phyloP scores from a whole-genome alignment of 441 rosid species.

The Erodium trifolium region DNA sequence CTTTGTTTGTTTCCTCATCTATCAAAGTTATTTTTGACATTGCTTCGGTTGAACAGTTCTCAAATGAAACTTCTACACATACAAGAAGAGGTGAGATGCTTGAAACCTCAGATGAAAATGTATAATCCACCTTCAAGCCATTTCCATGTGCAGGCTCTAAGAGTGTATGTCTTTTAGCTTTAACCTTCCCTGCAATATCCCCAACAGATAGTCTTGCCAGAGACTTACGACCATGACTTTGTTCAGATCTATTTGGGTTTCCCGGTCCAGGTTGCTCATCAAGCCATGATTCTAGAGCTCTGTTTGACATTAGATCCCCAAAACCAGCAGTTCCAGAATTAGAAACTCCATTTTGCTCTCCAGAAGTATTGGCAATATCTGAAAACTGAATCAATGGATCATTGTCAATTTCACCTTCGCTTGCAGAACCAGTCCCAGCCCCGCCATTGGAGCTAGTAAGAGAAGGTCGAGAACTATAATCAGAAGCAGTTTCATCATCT shows the following conservation, averaged over 20 bases:
- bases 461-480: slow-evolving; percentile 56
- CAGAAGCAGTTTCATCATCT: slow-evolving; percentile 63
- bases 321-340: slow-evolving; percentile 32
- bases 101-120: slow-evolving; percentile 67
- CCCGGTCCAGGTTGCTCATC: slow-evolving; percentile 64
- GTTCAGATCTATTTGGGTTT: slow-evolving; percentile 34
- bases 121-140: slow-evolving; percentile 80
- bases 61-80: slow-evolving; percentile 54
- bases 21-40: slow-evolving; percentile 45
- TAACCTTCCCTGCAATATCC: slow-evolving; percentile 55
- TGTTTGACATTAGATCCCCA: slow-evolving; percentile 59
- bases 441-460: slow-evolving; percentile 33
- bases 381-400: slow-evolving; percentile 77
- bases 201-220: slow-evolving; percentile 71
- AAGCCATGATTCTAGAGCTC: slow-evolving; percentile 79
- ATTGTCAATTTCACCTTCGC: slow-evolving; percentile 33
- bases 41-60: slow-evolving; percentile 60
- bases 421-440: slow-evolving; percentile 36
- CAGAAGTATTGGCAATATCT: slow-evolving; percentile 33
- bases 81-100: slow-evolving; percentile 53
- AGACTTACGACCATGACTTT: slow-evolving; percentile 36
- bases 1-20: slow-evolving; percentile 51
- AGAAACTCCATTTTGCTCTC: slow-evolving; percentile 32
- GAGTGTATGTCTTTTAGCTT: slow-evolving; percentile 60
- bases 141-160: slow-evolving; percentile 71